A percentile compares a stretch with the other conserved stretches of the same genome.
These are phyloP conservation scores for Zygoascus flipseniorum DNA, from an alignment of 805 yeast species.

Conservation along the genomic window DNA sequence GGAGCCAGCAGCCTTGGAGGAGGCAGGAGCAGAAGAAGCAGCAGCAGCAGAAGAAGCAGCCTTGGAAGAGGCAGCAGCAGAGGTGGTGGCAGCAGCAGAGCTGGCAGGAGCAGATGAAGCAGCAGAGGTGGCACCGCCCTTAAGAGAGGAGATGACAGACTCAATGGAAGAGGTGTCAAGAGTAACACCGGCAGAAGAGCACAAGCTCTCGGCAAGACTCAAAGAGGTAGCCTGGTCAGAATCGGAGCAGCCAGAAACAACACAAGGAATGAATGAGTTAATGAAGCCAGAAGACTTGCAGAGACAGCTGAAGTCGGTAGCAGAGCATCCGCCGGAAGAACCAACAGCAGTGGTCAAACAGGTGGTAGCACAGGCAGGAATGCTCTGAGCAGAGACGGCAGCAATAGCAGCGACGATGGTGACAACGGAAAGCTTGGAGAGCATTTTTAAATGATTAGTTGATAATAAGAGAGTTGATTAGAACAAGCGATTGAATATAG, in stretches of 20 bases:
- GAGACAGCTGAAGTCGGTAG: constrained; percentile 6
- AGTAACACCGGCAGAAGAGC: constrained; percentile 1
- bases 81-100: constrained; percentile 1
- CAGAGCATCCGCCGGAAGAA: constrained; percentile 21
- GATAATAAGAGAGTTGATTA: background rate
- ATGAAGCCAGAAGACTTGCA: background rate
- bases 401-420: constrained; percentile 8
- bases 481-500: background rate
- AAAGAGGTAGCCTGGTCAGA: background rate
- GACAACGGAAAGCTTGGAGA: background rate
- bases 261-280: constrained; percentile 3
- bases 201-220: background rate
- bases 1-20: background rate
- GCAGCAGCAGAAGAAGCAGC: background rate
- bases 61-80: background rate
- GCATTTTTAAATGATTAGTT: background rate
- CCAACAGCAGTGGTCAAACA: constrained; percentile 29
- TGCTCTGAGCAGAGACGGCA: constrained; percentile 17
- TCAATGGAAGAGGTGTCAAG: background rate
- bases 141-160: background rate
- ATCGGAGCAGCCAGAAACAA: background rate
- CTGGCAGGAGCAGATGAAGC: constrained; percentile 34
- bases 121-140: background rate
- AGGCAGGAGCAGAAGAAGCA: background rate
- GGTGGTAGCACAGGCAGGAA: constrained; percentile 34